These are phyloP conservation scores for Leucocoprinus leucothites DNA, from an alignment of 768 basidiomycete species.

Conservation along the genomic window DNA sequence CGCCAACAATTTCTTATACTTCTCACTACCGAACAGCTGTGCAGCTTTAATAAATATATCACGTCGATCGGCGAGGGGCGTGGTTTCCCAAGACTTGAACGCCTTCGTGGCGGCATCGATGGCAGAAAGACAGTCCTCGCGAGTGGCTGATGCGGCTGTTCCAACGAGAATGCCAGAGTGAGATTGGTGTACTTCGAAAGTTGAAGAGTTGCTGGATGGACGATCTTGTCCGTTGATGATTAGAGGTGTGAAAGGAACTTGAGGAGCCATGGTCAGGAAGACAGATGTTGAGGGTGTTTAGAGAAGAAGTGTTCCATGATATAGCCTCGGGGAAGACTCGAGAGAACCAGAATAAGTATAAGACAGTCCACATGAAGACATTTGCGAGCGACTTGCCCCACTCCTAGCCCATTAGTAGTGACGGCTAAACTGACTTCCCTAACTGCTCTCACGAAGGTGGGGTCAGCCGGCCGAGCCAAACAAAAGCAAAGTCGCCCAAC, in stretches of 20 bases:
- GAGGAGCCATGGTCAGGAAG: too few species aligned
- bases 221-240: constrained; percentile 38
- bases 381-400: too few species aligned
- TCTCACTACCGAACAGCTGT: constrained; percentile 39
- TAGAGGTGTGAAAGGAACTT: constrained; percentile 18
- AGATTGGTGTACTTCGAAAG: constrained; percentile 48
- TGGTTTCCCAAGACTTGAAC: constrained; percentile 45
- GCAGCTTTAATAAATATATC: constrained; percentile 48
- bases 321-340: too few species aligned
- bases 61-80: constrained; percentile 31
- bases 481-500: too few species aligned
- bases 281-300: too few species aligned
- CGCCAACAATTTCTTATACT: constrained; percentile 33
- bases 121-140: constrained; percentile 41
- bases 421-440: too few species aligned
- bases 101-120: constrained; percentile 43
- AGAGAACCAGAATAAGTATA: too few species aligned
- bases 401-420: too few species aligned
- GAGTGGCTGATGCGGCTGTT: constrained; percentile 41
- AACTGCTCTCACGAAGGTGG: too few species aligned
- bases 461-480: too few species aligned
- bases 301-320: too few species aligned
- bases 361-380: too few species aligned
- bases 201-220: constrained; percentile 30
- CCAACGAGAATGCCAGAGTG: constrained; percentile 40